Percentiles rank a stretch among this genome's conserved stretches.
Conservation (phyloP, 768 basidiomycete species). For the Lactarius sp. region DNA sequence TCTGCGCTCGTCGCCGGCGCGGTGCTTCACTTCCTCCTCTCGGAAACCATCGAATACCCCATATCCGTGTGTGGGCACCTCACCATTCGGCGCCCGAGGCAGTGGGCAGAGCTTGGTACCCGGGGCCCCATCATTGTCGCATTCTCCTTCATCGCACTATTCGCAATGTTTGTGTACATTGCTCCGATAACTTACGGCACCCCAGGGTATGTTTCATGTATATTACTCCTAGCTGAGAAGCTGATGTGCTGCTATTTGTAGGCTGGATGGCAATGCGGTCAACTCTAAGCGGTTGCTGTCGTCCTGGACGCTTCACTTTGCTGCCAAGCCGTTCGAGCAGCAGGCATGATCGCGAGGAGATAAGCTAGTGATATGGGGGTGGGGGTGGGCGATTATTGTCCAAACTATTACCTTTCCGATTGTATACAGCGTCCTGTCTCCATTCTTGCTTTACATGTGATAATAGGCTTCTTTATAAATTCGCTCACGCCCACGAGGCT, state of each 20-base stretch:
- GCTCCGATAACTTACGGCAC: slow-evolving; percentile 93
- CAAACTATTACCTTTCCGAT: not conserved
- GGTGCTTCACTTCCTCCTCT: slow-evolving; percentile 84
- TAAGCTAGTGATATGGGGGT: not conserved
- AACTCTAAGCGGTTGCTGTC: slow-evolving; percentile 77
- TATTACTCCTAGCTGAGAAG: slow-evolving; percentile 10
- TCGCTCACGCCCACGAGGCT: not conserved
- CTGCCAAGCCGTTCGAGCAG: slow-evolving; percentile 53
- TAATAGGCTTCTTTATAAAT: not conserved
- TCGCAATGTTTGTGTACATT: slow-evolving; percentile 66
- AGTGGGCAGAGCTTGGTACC: slow-evolving; percentile 71
- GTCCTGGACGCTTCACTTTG: slow-evolving; percentile 94
- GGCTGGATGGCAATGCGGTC: slow-evolving; percentile 80
- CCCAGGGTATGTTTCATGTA: slow-evolving; percentile 67
- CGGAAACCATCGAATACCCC: slow-evolving; percentile 89
- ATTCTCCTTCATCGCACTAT: slow-evolving; percentile 53
- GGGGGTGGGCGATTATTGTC: not conserved
- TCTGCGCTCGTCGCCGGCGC: slow-evolving; percentile 90
- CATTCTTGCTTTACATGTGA: slow-evolving; percentile 4
- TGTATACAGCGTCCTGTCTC: slow-evolving; percentile 1
- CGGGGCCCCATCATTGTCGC: slow-evolving; percentile 66
- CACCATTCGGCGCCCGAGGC: slow-evolving; percentile 39
- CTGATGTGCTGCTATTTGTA: slow-evolving; percentile 32
- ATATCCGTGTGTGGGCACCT: slow-evolving; percentile 70
- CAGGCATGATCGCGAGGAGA: slow-evolving; percentile 10